Base-by-base conservation (phyloP, 148 eudicot genomes). In the Arbutus unedo region DNA sequence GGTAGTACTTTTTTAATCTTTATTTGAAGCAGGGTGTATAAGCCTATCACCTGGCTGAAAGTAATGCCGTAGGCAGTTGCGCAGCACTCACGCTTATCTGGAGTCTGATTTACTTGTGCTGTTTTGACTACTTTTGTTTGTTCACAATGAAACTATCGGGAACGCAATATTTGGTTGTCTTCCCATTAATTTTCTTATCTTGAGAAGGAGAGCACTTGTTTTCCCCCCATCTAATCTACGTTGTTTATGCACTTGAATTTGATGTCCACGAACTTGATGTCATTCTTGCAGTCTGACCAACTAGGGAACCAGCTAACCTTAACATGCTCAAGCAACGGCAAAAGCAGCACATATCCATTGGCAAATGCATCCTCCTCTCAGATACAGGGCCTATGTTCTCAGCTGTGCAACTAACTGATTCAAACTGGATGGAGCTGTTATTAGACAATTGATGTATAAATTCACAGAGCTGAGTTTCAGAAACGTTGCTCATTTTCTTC, bases 251-350 rank as follows among this genome's bases (percentile, higher is more conserved):
- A 7, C 60, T 2, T 72, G 55, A 83, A 43, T 31, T 48, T 56
- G 31, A 4, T 25, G 38, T 44, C 23, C 68, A 44, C n/a, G 5
- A 19, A 18, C 49, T 50, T 8, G 19, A 21, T 54, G 44, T 73
- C 48, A 6, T 67, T 68, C 25, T 71, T 81, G 90, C 93, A 95
- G 98, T 89, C 91, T 1, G 87, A 84, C 49, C 90, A 90, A 83
- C 57, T 18, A 1, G 94, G 90, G 50, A 86, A 86, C 81, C 90
- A 94, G 84, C 81, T 91, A 79, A 91, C 88, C 25, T 67, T 96
- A 83, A 92, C 97, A 19, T 96, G 98, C 88, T 84, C 89, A 47
- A 83, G 85, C 86, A 93, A 85, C 44, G 85, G 91, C 57, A 93
- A 86, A 78, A 87, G 88, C 78, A 84, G 76, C 72, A 84, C 89